Evolutionary conservation across 148 eudicot species (phyloP).

Genomic region (Tetragonia tetragonoides): DNA sequence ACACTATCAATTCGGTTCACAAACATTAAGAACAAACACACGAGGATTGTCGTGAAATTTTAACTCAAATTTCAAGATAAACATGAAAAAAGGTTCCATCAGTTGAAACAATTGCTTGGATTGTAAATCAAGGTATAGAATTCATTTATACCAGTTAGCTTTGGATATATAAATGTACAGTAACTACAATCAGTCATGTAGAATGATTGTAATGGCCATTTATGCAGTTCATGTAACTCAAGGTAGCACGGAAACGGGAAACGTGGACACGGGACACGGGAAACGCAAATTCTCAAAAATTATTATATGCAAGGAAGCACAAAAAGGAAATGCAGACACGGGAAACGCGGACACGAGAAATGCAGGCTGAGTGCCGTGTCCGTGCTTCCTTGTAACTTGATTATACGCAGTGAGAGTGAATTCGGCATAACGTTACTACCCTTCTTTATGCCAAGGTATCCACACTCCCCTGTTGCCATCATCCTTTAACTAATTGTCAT

Average conservation of each 20-base stretch:
- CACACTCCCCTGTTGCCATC: not conserved
- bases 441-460: not conserved
- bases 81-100: not conserved
- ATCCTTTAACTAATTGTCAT: not conserved
- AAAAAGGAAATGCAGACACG: too few species aligned
- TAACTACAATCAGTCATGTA: not conserved
- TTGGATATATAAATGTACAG: not conserved
- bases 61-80: not conserved
- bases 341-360: too few species aligned
- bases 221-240: not conserved
- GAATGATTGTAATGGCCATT: not conserved
- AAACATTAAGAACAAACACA: not conserved
- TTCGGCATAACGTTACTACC: not conserved
- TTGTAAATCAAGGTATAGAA: not conserved
- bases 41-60: not conserved
- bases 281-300: too few species aligned
- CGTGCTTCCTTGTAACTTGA: too few species aligned
- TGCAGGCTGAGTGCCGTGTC: too few species aligned
- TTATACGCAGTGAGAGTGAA: not conserved
- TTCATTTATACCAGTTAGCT: not conserved
- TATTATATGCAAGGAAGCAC: too few species aligned
- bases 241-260: too few species aligned
- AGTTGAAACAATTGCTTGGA: not conserved
- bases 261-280: too few species aligned
- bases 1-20: not conserved